These are phyloP conservation scores for Ciborinia camelliae DNA, from an alignment of 2,329 filamentous ascomycete genomes.

Conservation along the genomic window DNA sequence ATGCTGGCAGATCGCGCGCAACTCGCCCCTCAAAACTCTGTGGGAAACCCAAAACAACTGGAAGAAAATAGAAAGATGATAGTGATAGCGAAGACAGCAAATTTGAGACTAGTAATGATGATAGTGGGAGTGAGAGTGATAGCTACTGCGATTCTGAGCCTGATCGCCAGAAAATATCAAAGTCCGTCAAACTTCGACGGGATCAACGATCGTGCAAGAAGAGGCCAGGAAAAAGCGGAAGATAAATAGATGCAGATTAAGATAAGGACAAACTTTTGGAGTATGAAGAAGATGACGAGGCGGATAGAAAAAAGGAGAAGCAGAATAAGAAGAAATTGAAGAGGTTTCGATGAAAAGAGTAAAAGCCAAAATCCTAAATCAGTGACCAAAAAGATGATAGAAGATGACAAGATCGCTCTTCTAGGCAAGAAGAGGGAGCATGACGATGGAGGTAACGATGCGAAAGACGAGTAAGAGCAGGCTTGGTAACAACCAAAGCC, in stretches of 20 bases:
- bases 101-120: background rate
- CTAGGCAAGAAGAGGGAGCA: background rate
- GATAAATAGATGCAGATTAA: background rate
- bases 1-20: background rate
- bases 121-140: background rate
- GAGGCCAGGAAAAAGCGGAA: background rate
- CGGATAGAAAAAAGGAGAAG: background rate
- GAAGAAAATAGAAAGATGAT: background rate
- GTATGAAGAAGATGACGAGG: background rate
- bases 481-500: background rate
- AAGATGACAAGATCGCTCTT: slow-evolving; percentile 12
- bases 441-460: background rate
- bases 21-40: background rate
- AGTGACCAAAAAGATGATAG: background rate
- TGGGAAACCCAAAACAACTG: background rate
- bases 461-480: background rate
- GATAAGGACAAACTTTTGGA: background rate
- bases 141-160: background rate
- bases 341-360: background rate
- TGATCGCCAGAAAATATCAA: background rate
- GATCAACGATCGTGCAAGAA: background rate
- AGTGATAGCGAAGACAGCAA: slow-evolving; percentile 7
- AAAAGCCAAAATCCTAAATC: background rate
- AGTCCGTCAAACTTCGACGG: background rate
- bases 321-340: background rate